Conservation (phyloP, 2,329 filamentous ascomycete genomes). For the Sporothrix pseudoabietina region DNA sequence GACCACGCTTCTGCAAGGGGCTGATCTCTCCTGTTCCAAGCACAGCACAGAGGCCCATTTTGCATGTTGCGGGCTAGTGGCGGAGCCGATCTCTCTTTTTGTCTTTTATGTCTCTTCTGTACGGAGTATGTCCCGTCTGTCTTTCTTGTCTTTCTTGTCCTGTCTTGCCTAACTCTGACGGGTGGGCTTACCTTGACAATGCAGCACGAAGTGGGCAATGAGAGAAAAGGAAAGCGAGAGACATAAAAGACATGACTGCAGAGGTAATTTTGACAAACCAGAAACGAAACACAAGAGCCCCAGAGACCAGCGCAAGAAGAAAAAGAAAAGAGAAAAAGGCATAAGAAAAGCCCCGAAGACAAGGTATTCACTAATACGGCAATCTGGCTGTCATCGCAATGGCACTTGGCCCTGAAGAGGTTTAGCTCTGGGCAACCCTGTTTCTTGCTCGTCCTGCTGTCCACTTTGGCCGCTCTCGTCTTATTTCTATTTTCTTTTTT, state of each 20-base stretch:
- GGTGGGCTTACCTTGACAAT: not conserved
- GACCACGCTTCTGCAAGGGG: slow-evolving; percentile 21
- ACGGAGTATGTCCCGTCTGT: not conserved
- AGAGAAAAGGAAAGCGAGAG: not conserved
- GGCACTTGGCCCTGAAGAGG: slow-evolving; percentile 1
- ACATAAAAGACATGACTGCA: not conserved
- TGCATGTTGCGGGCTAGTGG: slow-evolving; percentile 14
- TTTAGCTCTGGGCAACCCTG: not conserved
- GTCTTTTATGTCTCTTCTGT: not conserved
- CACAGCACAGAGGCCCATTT: not conserved
- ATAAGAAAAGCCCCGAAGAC: slow-evolving; percentile 12
- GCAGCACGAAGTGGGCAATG: slow-evolving; percentile 10
- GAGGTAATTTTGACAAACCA: not conserved
- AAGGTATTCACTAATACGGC: slow-evolving; percentile 18
- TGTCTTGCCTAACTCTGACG: not conserved
- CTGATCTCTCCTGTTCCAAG: slow-evolving; percentile 17
- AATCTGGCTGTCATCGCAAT: not conserved
- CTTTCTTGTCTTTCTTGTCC: not conserved
- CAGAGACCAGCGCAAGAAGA: not conserved
- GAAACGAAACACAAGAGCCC: not conserved
- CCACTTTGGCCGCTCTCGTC: not conserved
- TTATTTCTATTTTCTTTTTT: not conserved
- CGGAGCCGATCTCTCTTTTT: not conserved
- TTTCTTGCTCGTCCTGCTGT: not conserved
- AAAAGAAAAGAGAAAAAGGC: not conserved